Conservation (phyloP, 805 yeast genomes). For the Metschnikowia rubicola region DNA sequence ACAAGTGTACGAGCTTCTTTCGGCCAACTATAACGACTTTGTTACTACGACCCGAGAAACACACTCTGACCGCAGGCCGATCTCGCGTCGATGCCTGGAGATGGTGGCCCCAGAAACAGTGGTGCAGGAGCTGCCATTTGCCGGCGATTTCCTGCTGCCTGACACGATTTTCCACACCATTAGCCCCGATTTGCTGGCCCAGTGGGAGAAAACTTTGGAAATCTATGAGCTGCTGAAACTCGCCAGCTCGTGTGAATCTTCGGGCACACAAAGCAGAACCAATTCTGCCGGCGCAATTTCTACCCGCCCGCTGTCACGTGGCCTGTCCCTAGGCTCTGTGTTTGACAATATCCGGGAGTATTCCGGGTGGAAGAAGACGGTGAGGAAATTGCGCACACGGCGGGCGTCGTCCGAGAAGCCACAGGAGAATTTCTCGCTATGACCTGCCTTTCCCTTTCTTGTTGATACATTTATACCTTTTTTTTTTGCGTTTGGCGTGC, state of each 20-base stretch:
- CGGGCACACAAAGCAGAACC: conserved; percentile 11
- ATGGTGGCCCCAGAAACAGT: conserved; percentile 19
- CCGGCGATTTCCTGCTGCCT: conserved; percentile 4
- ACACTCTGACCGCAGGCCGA: conserved; percentile 1
- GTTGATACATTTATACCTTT: background rate
- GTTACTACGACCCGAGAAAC: conserved; percentile 18
- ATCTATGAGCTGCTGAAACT: conserved; percentile 9
- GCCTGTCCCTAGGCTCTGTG: conserved; percentile 31
- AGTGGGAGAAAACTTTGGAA: conserved; percentile 15
- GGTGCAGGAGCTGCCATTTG: background rate
- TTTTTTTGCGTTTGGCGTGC: background rate
- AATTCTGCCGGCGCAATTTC: conserved; percentile 14
- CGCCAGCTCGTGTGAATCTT: conserved; percentile 7
- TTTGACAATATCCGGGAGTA: conserved; percentile 30
- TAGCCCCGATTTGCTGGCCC: conserved; percentile 12
- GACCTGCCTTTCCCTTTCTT: conserved; percentile 1
- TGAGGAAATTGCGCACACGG: conserved; percentile 30
- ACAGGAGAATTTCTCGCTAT: conserved; percentile 1
- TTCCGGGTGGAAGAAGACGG: conserved; percentile 26
- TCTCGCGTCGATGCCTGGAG: conserved; percentile 20
- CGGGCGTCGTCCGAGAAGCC: conserved; percentile 20
- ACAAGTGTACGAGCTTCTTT: conserved; percentile 28
- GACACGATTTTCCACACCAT: background rate
- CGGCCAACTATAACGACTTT: conserved; percentile 34
- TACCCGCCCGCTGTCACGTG: conserved; percentile 22